A percentile compares a stretch with the other conserved stretches of the same genome.
Evolutionary conservation across 2,329 filamentous ascomycete species (phyloP).

Genomic region (Penicillium capsulatum): DNA sequence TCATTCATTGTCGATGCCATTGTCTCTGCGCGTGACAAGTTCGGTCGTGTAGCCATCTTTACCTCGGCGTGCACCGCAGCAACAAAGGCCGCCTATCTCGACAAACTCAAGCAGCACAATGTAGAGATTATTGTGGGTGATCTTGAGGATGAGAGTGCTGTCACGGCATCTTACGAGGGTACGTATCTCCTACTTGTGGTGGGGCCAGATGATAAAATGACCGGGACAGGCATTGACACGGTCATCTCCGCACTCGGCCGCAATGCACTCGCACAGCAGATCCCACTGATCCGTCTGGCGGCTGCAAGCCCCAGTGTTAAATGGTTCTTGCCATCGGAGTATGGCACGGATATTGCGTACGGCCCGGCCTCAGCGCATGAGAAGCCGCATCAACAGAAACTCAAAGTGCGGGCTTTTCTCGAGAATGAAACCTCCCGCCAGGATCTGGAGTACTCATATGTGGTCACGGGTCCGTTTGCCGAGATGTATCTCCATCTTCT

Average conservation of each 20-base stretch:
- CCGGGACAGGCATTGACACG: constrained; percentile 55
- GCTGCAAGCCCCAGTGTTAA: constrained; percentile 52
- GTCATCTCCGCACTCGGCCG: constrained; percentile 63
- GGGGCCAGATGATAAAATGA: not conserved
- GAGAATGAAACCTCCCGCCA: constrained; percentile 47
- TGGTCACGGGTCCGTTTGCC: constrained; percentile 67
- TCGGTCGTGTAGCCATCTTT: constrained; percentile 53
- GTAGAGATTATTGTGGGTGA: constrained; percentile 56
- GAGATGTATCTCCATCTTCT: constrained; percentile 56
- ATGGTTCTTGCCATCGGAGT: constrained; percentile 66
- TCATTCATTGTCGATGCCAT: constrained; percentile 51
- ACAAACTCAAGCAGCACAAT: constrained; percentile 44
- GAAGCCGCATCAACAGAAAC: constrained; percentile 65
- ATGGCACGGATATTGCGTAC: constrained; percentile 63
- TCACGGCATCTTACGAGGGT: constrained; percentile 55
- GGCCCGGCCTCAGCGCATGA: constrained; percentile 55
- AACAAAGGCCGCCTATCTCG: constrained; percentile 49
- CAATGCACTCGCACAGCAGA: constrained; percentile 58
- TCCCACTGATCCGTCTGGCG: constrained; percentile 58
- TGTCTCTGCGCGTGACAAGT: constrained; percentile 43
- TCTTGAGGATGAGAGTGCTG: constrained; percentile 49
- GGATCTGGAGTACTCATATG: constrained; percentile 59
- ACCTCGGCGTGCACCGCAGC: constrained; percentile 53
- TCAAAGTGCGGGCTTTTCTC: constrained; percentile 62
- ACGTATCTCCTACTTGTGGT: not conserved